Evolutionary conservation across 2,329 filamentous ascomycete genomes (phyloP), one percentile per base, ranked within the genome.

Genomic region (Arthrobotrys pseudoclavata): DNA sequence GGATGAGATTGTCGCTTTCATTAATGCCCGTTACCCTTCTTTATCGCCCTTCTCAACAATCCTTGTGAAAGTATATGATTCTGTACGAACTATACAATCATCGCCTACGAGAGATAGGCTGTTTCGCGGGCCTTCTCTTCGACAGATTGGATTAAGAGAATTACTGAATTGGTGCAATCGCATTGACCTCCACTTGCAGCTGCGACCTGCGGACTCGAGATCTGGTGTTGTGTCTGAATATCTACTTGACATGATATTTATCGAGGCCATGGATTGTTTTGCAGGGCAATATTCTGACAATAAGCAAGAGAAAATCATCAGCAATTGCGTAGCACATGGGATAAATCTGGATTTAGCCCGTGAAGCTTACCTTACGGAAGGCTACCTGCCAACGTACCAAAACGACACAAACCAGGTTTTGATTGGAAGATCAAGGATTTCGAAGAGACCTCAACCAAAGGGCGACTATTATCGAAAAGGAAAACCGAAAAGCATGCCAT

Each of bases 241-340:
- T 1, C 89, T 89, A 0, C 87, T 89, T 79, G 91, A 97, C 81
- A 90, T 91, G 81, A 97, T 98, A 84, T 97, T 97, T 82, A 89
- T 97, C 85, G 96, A 99, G 82, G 92, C 94, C 0, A 87, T 96
- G 64, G 96, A 99, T 83, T 96, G 94, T 82, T 98, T 99, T 83
- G 90, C 93, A 48, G 74, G 92, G 92, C 67, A 93, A 91, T 82
- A 86, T 96, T 53, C 91, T 91, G 9, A 91, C 91, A 70, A 87
- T 87, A 31, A 86, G 88, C 12, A 85, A 90, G 31, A 89, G 90
- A 61, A 85, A 86, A 55, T 84, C 86, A 85, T 96, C 34, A 88
- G 91, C 50, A 86, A 87, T 57, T 88, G 88, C 52, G 93, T 98
- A 77, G 94, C 94, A 0, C 90, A 96, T 84, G 91, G 94, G 81